Percentiles rank a stretch among this genome's conserved stretches.
Evolutionary conservation across 768 basidiomycete species (phyloP).

Genomic region (Amanita rimosa): DNA sequence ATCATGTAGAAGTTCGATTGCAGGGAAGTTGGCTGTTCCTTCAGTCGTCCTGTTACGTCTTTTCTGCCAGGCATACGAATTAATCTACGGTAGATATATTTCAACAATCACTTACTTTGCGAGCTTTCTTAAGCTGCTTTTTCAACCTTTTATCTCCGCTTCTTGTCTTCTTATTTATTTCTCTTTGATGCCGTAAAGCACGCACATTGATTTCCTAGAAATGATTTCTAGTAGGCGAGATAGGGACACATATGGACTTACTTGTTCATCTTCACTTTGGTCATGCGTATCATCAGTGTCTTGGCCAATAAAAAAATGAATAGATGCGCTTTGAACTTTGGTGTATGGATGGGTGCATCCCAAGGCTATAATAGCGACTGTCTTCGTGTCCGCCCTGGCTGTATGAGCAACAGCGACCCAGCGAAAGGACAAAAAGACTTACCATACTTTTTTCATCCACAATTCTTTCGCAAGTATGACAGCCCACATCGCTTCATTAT

Average conservation of each 20-base stretch:
- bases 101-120: slow-evolving; percentile 38
- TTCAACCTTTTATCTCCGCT: slow-evolving; percentile 73
- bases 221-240: slow-evolving; percentile 2
- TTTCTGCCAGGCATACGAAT: slow-evolving; percentile 20
- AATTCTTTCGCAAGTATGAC: slow-evolving; percentile 88
- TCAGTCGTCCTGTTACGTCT: slow-evolving; percentile 18
- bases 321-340: slow-evolving; percentile 89
- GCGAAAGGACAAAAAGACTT: slow-evolving; percentile 6
- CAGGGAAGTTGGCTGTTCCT: slow-evolving; percentile 68
- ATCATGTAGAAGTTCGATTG: slow-evolving; percentile 85
- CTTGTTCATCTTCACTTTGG: slow-evolving; percentile 41
- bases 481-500: slow-evolving; percentile 96
- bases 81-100: neutral
- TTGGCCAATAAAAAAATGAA: slow-evolving; percentile 94
- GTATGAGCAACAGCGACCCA: neutral
- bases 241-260: slow-evolving; percentile 9
- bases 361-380: slow-evolving; percentile 82
- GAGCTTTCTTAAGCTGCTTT: slow-evolving; percentile 62
- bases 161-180: slow-evolving; percentile 88
- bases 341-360: slow-evolving; percentile 90
- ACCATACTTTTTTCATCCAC: slow-evolving; percentile 92
- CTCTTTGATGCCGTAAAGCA: slow-evolving; percentile 74
- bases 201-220: slow-evolving; percentile 53
- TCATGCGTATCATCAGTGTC: slow-evolving; percentile 67
- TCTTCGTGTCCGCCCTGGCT: slow-evolving; percentile 76